These are phyloP conservation scores for Fraxinus anomala DNA, from an alignment of 257 asterid genomes.

Conservation along the genomic window DNA sequence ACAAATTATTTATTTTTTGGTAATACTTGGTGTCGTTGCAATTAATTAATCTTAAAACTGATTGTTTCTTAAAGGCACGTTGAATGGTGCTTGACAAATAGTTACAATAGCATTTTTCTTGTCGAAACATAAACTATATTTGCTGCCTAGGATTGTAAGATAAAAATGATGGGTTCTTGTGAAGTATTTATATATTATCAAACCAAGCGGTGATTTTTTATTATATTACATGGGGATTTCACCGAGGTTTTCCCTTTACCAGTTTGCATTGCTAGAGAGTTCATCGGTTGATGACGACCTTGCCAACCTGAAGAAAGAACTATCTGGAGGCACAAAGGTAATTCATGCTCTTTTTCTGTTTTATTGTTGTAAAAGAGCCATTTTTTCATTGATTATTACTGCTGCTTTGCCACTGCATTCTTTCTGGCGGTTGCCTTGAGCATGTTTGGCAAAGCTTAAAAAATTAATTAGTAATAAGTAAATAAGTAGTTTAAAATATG, in stretches of 20 bases:
- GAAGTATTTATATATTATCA: neutral
- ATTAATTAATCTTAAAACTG: neutral
- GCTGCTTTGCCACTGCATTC: neutral
- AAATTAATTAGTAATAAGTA: too few relatives aligned
- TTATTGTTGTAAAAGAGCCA: neutral
- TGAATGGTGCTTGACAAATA: neutral
- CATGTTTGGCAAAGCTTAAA: neutral
- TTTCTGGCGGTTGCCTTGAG: neutral
- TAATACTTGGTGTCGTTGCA: neutral
- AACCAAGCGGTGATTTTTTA: neutral
- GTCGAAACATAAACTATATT: neutral
- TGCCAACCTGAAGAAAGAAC: constrained; percentile 67
- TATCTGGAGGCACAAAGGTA: constrained; percentile 78
- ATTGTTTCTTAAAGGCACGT: neutral
- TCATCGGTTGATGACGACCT: constrained; percentile 96
- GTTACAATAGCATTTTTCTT: neutral
- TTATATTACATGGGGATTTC: neutral
- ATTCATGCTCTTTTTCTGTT: neutral
- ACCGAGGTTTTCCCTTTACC: constrained; percentile 19
- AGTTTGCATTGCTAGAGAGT: constrained; percentile 90
- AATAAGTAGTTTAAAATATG: neutral
- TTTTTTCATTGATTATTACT: neutral
- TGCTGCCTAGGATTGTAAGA: neutral
- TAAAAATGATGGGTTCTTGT: neutral
- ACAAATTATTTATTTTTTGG: too few relatives aligned